Evolutionary conservation across 495 filamentous ascomycete genomes (phyloP).

Genomic region (Aspergillus taichungensis): DNA sequence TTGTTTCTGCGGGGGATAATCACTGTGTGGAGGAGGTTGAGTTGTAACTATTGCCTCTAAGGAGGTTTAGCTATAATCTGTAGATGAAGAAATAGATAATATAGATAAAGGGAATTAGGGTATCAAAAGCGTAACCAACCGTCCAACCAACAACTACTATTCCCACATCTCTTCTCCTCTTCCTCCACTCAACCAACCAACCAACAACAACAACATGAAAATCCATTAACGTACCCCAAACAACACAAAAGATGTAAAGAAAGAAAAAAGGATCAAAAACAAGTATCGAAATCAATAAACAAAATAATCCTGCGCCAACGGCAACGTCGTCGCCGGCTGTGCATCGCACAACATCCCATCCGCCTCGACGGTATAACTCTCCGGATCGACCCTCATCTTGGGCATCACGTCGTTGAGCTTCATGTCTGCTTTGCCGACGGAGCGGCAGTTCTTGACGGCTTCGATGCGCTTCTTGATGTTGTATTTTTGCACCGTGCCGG

Average conservation of each 20-base stretch:
- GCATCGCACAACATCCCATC: constrained; percentile 70
- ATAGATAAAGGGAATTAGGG: no score
- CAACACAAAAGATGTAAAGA: no score
- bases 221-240: no score
- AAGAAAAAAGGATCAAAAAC: no score
- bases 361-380: constrained; percentile 83
- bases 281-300: constrained; percentile 12
- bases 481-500: constrained; percentile 58
- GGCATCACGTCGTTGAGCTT: constrained; percentile 85
- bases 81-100: no score
- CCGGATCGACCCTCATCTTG: constrained; percentile 88
- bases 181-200: no score
- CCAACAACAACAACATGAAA: no score
- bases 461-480: constrained; percentile 73
- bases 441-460: constrained; percentile 70
- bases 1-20: constrained; percentile 39
- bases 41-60: constrained; percentile 23
- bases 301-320: constrained; percentile 59
- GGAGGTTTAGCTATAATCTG: no score
- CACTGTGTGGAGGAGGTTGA: constrained; percentile 43
- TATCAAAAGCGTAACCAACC: no score
- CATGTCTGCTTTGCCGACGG: constrained; percentile 84
- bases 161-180: no score
- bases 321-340: constrained; percentile 62
- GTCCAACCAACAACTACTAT: no score